A percentile compares a stretch with the other conserved stretches of the same genome.
These are phyloP conservation scores for Ramaria sp. DNA, from an alignment of 768 basidiomycete species.

Conservation along the genomic window DNA sequence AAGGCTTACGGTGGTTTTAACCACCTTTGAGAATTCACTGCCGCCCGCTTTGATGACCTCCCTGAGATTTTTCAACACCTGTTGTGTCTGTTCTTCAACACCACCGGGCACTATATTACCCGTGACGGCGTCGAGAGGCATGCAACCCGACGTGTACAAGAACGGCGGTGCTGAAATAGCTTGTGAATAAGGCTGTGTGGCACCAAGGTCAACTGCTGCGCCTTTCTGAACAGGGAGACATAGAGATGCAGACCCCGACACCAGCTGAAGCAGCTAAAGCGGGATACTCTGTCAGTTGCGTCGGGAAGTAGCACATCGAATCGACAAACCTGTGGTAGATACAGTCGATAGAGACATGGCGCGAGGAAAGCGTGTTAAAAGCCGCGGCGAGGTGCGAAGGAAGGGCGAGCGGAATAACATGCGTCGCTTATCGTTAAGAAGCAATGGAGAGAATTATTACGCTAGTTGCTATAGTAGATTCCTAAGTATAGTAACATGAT, in stretches of 20 bases:
- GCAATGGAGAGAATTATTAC: too few species aligned
- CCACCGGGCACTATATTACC: conserved; percentile 65
- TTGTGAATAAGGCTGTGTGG: conserved; percentile 60
- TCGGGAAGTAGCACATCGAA: background rate
- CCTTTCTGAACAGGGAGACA: conserved; percentile 23
- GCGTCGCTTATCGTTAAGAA: background rate
- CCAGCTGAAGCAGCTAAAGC: conserved; percentile 63
- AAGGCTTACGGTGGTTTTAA: conserved; percentile 77
- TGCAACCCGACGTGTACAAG: conserved; percentile 84
- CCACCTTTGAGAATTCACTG: conserved; percentile 67
- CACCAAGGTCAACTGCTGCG: background rate
- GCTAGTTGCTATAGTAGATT: too few species aligned
- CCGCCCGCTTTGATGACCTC: conserved; percentile 77
- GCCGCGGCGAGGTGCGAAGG: background rate
- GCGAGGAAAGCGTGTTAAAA: background rate
- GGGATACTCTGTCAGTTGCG: background rate
- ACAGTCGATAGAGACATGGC: conserved; percentile 3
- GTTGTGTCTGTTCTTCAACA: conserved; percentile 69
- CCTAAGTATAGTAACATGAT: too few species aligned
- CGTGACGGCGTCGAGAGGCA: conserved; percentile 68
- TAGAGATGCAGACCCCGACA: conserved; percentile 33
- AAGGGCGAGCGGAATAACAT: background rate
- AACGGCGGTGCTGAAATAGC: conserved; percentile 76
- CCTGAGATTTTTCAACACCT: conserved; percentile 79
- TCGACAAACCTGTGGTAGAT: background rate